Conservation (phyloP, 306 rosid genomes). For the Oxytropis ochrocephala region DNA sequence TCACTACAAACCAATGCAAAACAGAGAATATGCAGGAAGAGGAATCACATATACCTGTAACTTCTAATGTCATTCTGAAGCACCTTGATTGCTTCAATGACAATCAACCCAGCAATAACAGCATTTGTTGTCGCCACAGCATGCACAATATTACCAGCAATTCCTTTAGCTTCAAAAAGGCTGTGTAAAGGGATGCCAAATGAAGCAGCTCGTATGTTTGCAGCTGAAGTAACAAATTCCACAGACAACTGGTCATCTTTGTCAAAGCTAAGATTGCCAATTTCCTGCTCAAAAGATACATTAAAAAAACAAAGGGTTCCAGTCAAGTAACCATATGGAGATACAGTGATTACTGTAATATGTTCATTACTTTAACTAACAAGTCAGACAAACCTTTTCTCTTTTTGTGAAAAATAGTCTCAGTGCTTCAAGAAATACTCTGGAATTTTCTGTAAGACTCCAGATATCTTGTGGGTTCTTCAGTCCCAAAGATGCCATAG, state of each 20-base stretch:
- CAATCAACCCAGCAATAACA: slow-evolving; percentile 93
- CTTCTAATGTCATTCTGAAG: slow-evolving; percentile 60
- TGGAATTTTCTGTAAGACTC: slow-evolving; percentile 79
- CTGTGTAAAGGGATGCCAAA: slow-evolving; percentile 89
- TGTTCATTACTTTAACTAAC: slow-evolving; percentile 8
- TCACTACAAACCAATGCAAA: background rate
- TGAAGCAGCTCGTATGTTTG: slow-evolving; percentile 88
- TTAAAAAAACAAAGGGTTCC: background rate
- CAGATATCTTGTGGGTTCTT: slow-evolving; percentile 98
- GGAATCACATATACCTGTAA: slow-evolving; percentile 52
- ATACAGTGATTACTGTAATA: background rate
- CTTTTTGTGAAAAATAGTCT: slow-evolving; percentile 72
- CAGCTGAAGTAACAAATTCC: slow-evolving; percentile 96
- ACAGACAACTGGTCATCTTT: slow-evolving; percentile 99
- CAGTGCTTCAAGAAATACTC: slow-evolving; percentile 73
- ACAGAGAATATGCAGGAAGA: background rate
- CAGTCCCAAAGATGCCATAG: slow-evolving; percentile 85
- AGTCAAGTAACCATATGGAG: background rate
- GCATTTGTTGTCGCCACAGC: slow-evolving; percentile 99
- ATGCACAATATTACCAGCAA: slow-evolving; percentile 98
- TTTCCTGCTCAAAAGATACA: slow-evolving; percentile 48
- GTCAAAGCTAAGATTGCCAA: slow-evolving; percentile 88
- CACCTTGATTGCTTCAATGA: slow-evolving; percentile 94
- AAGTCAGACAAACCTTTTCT: slow-evolving; percentile 60
- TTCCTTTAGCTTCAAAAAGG: slow-evolving; percentile 98